Conservation (phyloP, 169 alveolate genomes). For the Plasmodium knowlesi region DNA sequence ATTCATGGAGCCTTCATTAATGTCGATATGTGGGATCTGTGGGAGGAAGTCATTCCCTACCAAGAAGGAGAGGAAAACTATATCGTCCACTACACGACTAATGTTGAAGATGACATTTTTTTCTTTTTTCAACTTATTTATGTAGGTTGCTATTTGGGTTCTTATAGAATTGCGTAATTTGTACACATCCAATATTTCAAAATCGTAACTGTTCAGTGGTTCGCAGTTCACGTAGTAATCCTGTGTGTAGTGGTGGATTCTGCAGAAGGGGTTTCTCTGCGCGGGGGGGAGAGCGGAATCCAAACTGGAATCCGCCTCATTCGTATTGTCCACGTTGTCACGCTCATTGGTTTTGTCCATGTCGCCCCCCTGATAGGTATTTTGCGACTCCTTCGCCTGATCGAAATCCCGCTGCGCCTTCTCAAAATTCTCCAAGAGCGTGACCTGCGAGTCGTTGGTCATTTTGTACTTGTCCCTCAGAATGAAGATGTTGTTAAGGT, state of each 20-base stretch:
- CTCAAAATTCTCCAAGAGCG: slow-evolving; percentile 72
- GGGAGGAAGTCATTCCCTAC: slow-evolving; percentile 98
- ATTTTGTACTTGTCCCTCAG: slow-evolving; percentile 92
- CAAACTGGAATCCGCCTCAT: not conserved
- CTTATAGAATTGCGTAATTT: slow-evolving; percentile 52
- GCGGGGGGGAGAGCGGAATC: not conserved
- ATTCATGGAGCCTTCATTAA: slow-evolving; percentile 91
- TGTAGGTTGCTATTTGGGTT: slow-evolving; percentile 74
- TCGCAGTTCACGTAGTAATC: slow-evolving; percentile 37
- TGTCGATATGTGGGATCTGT: slow-evolving; percentile 90
- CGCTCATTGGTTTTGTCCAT: not conserved
- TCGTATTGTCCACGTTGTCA: no score
- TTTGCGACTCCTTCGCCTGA: slow-evolving; percentile 76
- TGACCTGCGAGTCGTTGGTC: slow-evolving; percentile 55
- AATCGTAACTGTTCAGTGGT: slow-evolving; percentile 49
- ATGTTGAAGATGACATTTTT: slow-evolving; percentile 67
- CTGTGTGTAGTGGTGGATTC: slow-evolving; percentile 35
- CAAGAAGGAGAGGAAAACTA: slow-evolving; percentile 93
- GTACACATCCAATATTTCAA: slow-evolving; percentile 64
- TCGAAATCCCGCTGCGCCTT: slow-evolving; percentile 72
- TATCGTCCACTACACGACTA: slow-evolving; percentile 94
- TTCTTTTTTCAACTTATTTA: slow-evolving; percentile 70
- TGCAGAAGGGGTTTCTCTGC: not conserved
- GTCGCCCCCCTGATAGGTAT: not conserved
- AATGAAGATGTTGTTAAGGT: slow-evolving; percentile 93